phyloP scores from a whole-genome alignment of 1,284 basidiomycete species.

The Rhizoctonia solani region DNA sequence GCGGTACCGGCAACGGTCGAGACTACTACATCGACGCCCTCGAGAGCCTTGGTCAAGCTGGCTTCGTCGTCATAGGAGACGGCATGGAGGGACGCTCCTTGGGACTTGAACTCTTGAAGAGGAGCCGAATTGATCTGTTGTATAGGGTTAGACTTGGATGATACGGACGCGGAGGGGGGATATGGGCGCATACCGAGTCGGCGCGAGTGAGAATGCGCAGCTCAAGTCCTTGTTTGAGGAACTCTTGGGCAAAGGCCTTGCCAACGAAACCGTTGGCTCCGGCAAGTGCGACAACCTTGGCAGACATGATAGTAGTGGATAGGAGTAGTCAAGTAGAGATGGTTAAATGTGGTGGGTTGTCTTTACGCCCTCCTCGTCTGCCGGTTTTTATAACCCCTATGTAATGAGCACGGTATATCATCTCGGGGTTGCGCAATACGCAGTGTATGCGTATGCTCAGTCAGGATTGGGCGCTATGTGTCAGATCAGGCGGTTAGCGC shows the following conservation, averaged over 20 bases:
- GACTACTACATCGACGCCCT: conserved; percentile 13
- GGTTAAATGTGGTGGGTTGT: too few species aligned
- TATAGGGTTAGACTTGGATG: not conserved
- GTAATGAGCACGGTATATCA: too few species aligned
- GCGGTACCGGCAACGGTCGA: not conserved
- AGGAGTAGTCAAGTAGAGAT: too few species aligned
- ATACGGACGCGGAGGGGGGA: too few species aligned
- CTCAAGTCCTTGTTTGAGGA: conserved; percentile 2
- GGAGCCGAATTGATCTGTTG: not conserved
- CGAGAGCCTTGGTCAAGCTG: not conserved
- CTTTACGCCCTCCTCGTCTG: too few species aligned
- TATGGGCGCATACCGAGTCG: conserved; percentile 1
- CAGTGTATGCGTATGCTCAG: too few species aligned
- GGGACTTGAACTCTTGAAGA: not conserved
- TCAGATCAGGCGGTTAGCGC: too few species aligned
- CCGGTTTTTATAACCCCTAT: too few species aligned
- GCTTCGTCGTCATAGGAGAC: not conserved
- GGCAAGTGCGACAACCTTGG: conserved; percentile 19
- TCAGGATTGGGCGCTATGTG: too few species aligned
- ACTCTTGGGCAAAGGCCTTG: conserved; percentile 1
- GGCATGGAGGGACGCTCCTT: not conserved
- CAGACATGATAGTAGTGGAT: not conserved
- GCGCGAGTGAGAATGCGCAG: conserved; percentile 19
- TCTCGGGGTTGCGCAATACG: too few species aligned
- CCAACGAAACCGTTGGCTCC: conserved; percentile 24